Conservation (phyloP, 495 filamentous ascomycete genomes). For the Hypoxylon intermedium region DNA sequence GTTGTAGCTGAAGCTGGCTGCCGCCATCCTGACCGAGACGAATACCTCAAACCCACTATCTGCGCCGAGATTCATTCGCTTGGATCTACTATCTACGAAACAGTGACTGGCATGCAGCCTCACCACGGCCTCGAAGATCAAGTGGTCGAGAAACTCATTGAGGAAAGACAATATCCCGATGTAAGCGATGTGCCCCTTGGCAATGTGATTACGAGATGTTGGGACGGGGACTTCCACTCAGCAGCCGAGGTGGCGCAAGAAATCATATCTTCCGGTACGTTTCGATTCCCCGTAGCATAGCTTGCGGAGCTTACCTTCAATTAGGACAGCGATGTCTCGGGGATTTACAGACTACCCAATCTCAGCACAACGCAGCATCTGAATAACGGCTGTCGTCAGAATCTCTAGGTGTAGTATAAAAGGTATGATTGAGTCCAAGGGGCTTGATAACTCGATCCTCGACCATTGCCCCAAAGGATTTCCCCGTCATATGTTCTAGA, state of each 20-base stretch:
- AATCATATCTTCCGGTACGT: too few species aligned
- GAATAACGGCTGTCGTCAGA: too few species aligned
- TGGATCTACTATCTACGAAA: not conserved
- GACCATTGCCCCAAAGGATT: conserved; percentile 47
- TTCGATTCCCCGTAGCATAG: too few species aligned
- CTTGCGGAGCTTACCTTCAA: too few species aligned
- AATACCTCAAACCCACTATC: not conserved
- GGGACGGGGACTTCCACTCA: not conserved
- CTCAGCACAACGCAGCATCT: too few species aligned
- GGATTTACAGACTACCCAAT: too few species aligned
- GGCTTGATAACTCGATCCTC: conserved; percentile 49
- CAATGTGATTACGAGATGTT: not conserved
- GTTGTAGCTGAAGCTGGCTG: not conserved
- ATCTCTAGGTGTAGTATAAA: conserved; percentile 42
- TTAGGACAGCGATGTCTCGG: too few species aligned
- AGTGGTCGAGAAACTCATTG: not conserved
- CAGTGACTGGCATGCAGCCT: not conserved
- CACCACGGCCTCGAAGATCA: not conserved
- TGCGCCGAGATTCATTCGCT: not conserved
- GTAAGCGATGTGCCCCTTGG: not conserved
- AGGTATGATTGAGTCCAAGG: conserved; percentile 53
- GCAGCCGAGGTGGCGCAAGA: not conserved
- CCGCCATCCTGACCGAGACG: not conserved
- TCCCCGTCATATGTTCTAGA: conserved; percentile 49
- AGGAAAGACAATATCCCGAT: not conserved